phyloP scores from a whole-genome alignment of 2,329 filamentous ascomycete species.

The Clonostachys rhizophaga region DNA sequence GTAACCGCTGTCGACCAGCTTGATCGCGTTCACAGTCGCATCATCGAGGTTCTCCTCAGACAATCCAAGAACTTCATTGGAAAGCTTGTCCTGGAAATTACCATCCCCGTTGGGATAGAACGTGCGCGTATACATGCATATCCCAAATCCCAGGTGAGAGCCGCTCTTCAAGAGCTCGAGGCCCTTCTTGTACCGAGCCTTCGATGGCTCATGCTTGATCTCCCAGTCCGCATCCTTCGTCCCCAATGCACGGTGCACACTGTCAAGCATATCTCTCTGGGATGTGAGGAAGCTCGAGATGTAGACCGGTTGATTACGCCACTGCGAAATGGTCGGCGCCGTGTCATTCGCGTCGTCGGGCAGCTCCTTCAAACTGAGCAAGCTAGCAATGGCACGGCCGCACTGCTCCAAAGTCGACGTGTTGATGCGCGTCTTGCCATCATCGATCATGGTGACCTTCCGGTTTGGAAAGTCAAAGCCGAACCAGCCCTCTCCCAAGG shows the following conservation, averaged over 20 bases:
- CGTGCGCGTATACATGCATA: slow-evolving; percentile 47
- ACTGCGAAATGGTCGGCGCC: slow-evolving; percentile 30
- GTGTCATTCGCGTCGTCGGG: slow-evolving; percentile 28
- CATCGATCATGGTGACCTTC: slow-evolving; percentile 41
- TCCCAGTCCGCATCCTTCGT: slow-evolving; percentile 57
- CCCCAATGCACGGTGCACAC: slow-evolving; percentile 52
- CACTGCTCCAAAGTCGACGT: slow-evolving; percentile 56
- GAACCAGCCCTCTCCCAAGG: slow-evolving; percentile 21
- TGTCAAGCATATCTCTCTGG: slow-evolving; percentile 62
- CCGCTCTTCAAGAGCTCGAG: slow-evolving; percentile 30
- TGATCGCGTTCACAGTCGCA: slow-evolving; percentile 41
- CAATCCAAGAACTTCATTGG: slow-evolving; percentile 50
- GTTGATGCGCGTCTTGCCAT: slow-evolving; percentile 51
- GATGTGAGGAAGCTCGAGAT: slow-evolving; percentile 51
- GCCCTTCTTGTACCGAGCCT: slow-evolving; percentile 3
- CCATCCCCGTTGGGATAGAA: slow-evolving; percentile 42
- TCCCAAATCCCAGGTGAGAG: slow-evolving; percentile 31
- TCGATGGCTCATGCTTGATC: slow-evolving; percentile 39
- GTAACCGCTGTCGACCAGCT: slow-evolving; percentile 17
- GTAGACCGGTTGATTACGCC: slow-evolving; percentile 40
- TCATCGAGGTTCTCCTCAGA: slow-evolving; percentile 55
- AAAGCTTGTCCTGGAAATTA: slow-evolving; percentile 15
- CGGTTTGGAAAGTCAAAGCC: slow-evolving; percentile 44
- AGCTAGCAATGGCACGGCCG: slow-evolving; percentile 45
- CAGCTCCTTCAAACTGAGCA: slow-evolving; percentile 39